Evolutionary conservation across 176 grass and related monocot species (phyloP).

Genomic region (Juncus effusus): DNA sequence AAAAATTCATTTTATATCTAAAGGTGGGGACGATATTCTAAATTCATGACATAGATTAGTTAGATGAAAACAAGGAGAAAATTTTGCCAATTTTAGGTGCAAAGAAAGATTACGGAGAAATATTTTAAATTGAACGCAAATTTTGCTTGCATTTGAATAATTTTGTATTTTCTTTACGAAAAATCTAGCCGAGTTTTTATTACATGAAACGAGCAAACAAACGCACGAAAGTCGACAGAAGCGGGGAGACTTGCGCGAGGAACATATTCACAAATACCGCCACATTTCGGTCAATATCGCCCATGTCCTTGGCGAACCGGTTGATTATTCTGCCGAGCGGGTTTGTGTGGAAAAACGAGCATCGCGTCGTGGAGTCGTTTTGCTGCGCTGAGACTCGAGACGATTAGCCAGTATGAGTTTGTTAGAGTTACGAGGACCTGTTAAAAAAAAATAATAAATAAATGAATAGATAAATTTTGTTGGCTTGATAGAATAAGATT

Average conservation of each 20-base stretch:
- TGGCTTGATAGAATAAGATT: no score
- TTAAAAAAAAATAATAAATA: slow-evolving; percentile 3
- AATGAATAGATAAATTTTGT: background rate
- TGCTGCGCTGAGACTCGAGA: slow-evolving; percentile 76
- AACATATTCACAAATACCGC: slow-evolving; percentile 93
- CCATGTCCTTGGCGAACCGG: slow-evolving; percentile 94
- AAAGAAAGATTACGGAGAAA: no score
- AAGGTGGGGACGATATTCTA: no score
- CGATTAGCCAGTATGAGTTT: slow-evolving; percentile 86
- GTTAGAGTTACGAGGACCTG: slow-evolving; percentile 77
- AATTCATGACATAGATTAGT: no score
- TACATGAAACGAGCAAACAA: no score
- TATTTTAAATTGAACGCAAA: no score
- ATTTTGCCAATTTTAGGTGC: no score
- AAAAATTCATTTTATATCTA: no score
- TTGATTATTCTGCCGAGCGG: slow-evolving; percentile 98
- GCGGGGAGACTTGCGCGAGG: slow-evolving; percentile 83
- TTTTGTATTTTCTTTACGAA: no score
- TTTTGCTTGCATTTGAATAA: no score
- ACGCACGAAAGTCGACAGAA: slow-evolving; percentile 95
- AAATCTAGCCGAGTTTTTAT: no score
- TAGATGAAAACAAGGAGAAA: no score
- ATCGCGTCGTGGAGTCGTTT: slow-evolving; percentile 86
- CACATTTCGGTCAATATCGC: slow-evolving; percentile 82
- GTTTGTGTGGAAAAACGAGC: slow-evolving; percentile 98